A percentile compares a stretch with the other conserved stretches of the same genome.
These are phyloP conservation scores for Alternaria ethzedia DNA, from an alignment of 2,329 filamentous ascomycete genomes.

Conservation along the genomic window DNA sequence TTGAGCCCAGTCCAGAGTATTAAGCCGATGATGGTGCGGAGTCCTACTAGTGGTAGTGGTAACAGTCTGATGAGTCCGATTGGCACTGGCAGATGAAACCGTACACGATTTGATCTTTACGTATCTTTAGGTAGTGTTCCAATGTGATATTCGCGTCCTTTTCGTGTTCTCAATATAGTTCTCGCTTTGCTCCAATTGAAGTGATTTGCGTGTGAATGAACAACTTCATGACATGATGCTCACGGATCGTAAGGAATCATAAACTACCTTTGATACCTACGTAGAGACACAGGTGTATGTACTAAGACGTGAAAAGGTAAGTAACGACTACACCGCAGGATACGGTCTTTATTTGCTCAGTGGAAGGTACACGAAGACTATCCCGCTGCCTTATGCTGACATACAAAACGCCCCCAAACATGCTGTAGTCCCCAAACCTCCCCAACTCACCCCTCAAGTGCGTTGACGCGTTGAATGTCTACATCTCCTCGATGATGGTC, in stretches of 20 bases:
- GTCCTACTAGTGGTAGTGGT: conserved; percentile 39
- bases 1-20: conserved; percentile 45
- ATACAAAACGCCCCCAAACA: background rate
- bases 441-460: background rate
- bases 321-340: background rate
- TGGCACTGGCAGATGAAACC: conserved; percentile 31
- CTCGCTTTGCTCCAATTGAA: background rate
- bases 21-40: conserved; percentile 45
- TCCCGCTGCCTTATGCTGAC: background rate
- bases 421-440: background rate
- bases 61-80: conserved; percentile 41
- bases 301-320: background rate
- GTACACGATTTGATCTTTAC: conserved; percentile 20
- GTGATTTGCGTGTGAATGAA: background rate
- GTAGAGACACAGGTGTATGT: background rate
- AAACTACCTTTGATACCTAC: background rate
- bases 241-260: background rate
- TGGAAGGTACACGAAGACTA: background rate
- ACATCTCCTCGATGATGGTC: background rate
- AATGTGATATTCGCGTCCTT: conserved; percentile 38
- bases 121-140: conserved; percentile 29
- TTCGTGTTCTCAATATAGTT: conserved; percentile 4
- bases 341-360: background rate
- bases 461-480: background rate
- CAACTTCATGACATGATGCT: background rate